A percentile compares a stretch with the other conserved stretches of the same genome.
These are phyloP conservation scores for Claviceps sp. DNA, from an alignment of 2,329 filamentous ascomycete species.

Conservation along the genomic window DNA sequence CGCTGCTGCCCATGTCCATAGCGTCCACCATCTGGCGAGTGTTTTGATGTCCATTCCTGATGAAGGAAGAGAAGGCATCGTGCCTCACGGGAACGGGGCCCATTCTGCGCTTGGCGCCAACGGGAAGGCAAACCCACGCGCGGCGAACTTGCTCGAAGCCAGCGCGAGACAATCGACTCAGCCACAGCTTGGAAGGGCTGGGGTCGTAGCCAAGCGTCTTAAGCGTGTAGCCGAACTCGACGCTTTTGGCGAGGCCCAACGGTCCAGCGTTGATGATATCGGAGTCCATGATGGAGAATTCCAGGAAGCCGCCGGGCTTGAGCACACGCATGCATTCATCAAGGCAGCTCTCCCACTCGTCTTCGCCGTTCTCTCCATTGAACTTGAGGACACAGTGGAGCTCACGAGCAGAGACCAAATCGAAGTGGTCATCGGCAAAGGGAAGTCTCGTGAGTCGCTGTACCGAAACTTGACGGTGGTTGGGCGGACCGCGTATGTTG, in stretches of 20 bases:
- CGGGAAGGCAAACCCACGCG: slow-evolving; percentile 79
- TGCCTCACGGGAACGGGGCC: slow-evolving; percentile 20
- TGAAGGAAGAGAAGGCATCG: slow-evolving; percentile 19
- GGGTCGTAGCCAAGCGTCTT: slow-evolving; percentile 86
- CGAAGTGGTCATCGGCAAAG: slow-evolving; percentile 76
- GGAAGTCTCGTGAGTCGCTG: slow-evolving; percentile 67
- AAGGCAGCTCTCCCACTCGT: slow-evolving; percentile 82
- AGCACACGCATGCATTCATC: slow-evolving; percentile 80
- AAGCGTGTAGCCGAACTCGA: slow-evolving; percentile 85
- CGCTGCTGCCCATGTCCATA: slow-evolving; percentile 51
- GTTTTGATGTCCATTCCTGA: slow-evolving; percentile 20
- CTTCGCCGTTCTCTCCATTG: slow-evolving; percentile 49
- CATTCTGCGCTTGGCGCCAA: slow-evolving; percentile 40
- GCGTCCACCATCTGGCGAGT: slow-evolving; percentile 44
- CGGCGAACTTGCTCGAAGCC: slow-evolving; percentile 74
- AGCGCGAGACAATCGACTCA: slow-evolving; percentile 57
- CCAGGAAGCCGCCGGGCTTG: slow-evolving; percentile 84
- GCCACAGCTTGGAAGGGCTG: slow-evolving; percentile 66
- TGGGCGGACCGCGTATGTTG: slow-evolving; percentile 69
- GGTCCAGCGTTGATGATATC: slow-evolving; percentile 79
- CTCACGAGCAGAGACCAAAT: slow-evolving; percentile 79
- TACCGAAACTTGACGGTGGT: slow-evolving; percentile 75
- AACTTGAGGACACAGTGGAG: slow-evolving; percentile 76
- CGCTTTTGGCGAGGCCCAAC: slow-evolving; percentile 65
- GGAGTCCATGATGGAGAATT: slow-evolving; percentile 81